Conservation (phyloP, 306 rosid species). For the Casuarina glauca region DNA sequence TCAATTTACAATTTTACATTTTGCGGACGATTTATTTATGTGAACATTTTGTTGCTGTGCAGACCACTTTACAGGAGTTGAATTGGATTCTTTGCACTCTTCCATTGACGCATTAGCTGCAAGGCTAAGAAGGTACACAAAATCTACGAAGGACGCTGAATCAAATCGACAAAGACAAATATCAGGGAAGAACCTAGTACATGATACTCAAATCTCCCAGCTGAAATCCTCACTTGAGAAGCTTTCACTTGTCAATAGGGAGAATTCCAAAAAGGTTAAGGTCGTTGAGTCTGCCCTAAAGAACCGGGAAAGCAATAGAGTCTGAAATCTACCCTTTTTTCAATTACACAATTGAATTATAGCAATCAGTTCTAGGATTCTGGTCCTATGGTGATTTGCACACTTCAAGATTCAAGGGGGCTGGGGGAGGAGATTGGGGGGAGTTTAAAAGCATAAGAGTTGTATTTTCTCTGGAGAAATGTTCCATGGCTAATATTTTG, state of each 20-base stretch:
- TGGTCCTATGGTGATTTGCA: background rate
- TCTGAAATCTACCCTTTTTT: conserved; percentile 25
- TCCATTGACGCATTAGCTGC: conserved; percentile 63
- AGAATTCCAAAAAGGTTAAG: conserved; percentile 69
- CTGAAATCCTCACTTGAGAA: conserved; percentile 77
- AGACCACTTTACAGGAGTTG: conserved; percentile 73
- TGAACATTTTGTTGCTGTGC: conserved; percentile 23
- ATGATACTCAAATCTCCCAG: conserved; percentile 59
- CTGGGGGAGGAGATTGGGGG: no score
- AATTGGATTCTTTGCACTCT: conserved; percentile 74
- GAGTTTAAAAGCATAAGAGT: no score
- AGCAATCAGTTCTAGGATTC: background rate
- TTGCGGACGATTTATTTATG: conserved; percentile 9
- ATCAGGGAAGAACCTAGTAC: conserved; percentile 41
- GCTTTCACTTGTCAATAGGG: conserved; percentile 64
- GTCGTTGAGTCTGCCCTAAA: conserved; percentile 65
- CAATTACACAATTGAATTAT: conserved; percentile 4
- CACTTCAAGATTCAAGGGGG: background rate
- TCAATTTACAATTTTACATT: conserved; percentile 5
- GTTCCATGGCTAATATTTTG: background rate
- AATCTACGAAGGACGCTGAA: conserved; percentile 44
- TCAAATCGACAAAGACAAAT: conserved; percentile 46
- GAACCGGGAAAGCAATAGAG: conserved; percentile 48
- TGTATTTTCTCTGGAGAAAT: background rate
- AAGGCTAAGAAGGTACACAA: conserved; percentile 61